Base-by-base conservation (phyloP, 306 rosid species). In the Vigna radiata region DNA sequence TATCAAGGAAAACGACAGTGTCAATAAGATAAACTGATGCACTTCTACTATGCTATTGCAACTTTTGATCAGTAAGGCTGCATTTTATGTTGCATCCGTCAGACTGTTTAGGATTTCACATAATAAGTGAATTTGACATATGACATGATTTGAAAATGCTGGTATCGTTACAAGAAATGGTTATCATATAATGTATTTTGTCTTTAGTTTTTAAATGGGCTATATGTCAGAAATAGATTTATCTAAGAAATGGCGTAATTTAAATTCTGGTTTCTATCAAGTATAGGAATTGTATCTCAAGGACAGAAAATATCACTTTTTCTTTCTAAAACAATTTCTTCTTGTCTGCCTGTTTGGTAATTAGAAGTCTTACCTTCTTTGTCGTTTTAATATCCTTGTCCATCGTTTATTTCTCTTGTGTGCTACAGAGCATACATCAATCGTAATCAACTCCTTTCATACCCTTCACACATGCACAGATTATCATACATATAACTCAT, bases 1-100 rank as follows among this genome's bases (percentile, higher is more conserved):
- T 72, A 83, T 88, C 77, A 94, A 94, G 84, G 86, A 77, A 79
- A 86, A 87, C 62, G 84, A 61, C 36, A 49, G 43, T 65, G 79
- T 76, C 44, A 52, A 82, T 58, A 64, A 86, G 60, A 55, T 49
- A 64, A 78, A 70, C 55, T 83, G 68, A 91, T 84, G 76, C 71
- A 41, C 77, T 67, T 77, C 67, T 81, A 55, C 60, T 64, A 60
- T 54, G 78, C 78, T 41, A 39, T 25, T 49, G 67, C 29, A 72
- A 61, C 36, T 50, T 53, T 61, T 61, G 11, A 49, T 75, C 74
- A 61, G 73, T 73, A 31, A 46, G 15, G 63, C 46, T 25, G 50
- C 68, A 53, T 77, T 75, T 50, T 50, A 77, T 64, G 49, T 43
- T 53, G 70, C 67, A 43, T 79, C 48, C 43, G 44, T n/a, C n/a